phyloP scores from a whole-genome alignment of 768 basidiomycete genomes.

The Sporobolomyces roseus region DNA sequence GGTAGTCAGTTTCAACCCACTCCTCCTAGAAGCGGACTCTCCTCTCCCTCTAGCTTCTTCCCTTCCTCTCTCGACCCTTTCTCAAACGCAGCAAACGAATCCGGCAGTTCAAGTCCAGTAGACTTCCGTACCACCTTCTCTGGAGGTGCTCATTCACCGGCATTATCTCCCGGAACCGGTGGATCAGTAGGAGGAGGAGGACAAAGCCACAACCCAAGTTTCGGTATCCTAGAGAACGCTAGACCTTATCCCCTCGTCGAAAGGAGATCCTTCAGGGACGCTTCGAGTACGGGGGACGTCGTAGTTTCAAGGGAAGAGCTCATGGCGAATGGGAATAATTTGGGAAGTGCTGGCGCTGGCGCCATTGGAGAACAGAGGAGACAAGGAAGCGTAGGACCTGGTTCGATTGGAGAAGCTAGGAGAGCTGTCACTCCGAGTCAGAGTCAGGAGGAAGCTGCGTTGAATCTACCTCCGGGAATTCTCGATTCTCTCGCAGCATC shows the following conservation, averaged over 20 bases:
- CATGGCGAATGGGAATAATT: background rate
- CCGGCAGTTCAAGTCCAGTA: background rate
- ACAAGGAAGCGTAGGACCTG: constrained; percentile 5
- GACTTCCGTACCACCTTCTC: constrained; percentile 12
- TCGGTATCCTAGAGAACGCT: background rate
- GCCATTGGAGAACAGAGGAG: constrained; percentile 15
- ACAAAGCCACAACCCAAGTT: background rate
- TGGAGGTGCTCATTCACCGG: background rate
- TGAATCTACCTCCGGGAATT: constrained; percentile 18
- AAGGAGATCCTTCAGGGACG: constrained; percentile 18
- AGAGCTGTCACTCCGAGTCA: background rate
- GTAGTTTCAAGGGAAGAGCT: constrained; percentile 18
- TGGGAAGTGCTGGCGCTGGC: constrained; percentile 8
- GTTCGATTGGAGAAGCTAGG: constrained; percentile 30
- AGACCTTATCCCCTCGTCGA: constrained; percentile 23
- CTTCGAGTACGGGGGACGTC: constrained; percentile 17
- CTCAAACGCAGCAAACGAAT: background rate
- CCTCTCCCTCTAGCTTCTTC: background rate
- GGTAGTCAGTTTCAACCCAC: constrained; percentile 21
- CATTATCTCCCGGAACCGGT: constrained; percentile 14
- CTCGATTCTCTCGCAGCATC: constrained; percentile 21
- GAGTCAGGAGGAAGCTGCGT: constrained; percentile 13
- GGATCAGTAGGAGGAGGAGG: background rate
- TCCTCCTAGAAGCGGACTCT: constrained; percentile 4
- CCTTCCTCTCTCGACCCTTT: constrained; percentile 8